phyloP scores from a whole-genome alignment of 345 rosid genomes.

The Aegle marmelos region DNA sequence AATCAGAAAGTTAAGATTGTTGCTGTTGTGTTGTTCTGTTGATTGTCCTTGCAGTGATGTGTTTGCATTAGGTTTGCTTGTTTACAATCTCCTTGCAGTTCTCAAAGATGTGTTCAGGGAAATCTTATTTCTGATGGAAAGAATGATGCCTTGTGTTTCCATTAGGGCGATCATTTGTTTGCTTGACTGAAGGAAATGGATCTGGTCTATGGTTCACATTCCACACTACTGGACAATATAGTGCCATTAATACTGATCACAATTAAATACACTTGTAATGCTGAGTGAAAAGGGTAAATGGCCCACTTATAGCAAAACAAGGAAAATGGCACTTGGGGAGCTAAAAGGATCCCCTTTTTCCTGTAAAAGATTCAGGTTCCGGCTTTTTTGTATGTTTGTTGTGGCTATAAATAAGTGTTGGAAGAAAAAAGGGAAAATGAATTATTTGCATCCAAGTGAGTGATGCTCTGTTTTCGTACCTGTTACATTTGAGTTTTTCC shows the following conservation, averaged over 20 bases:
- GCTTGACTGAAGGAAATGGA: background rate
- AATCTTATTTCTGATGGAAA: background rate
- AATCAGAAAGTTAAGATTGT: background rate
- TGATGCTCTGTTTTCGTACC: too few species aligned
- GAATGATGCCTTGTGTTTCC: background rate
- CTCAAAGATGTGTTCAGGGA: background rate
- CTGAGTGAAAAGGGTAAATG: background rate
- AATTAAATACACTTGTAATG: background rate
- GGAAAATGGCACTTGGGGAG: background rate
- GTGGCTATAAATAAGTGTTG: background rate
- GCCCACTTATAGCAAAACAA: background rate
- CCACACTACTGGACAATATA: background rate
- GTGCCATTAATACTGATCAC: background rate
- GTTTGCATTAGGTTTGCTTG: background rate
- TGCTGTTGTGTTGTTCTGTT: background rate
- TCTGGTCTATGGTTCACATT: background rate
- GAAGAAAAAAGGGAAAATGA: background rate
- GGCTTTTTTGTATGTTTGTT: background rate
- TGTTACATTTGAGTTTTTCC: too few species aligned
- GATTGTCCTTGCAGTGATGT: background rate
- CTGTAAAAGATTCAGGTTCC: background rate
- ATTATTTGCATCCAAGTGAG: too few species aligned
- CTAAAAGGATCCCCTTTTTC: background rate
- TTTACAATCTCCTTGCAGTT: background rate
- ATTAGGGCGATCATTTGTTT: background rate